These are phyloP conservation scores for Dentipellis fragilis DNA, from an alignment of 768 basidiomycete species.

Conservation along the genomic window DNA sequence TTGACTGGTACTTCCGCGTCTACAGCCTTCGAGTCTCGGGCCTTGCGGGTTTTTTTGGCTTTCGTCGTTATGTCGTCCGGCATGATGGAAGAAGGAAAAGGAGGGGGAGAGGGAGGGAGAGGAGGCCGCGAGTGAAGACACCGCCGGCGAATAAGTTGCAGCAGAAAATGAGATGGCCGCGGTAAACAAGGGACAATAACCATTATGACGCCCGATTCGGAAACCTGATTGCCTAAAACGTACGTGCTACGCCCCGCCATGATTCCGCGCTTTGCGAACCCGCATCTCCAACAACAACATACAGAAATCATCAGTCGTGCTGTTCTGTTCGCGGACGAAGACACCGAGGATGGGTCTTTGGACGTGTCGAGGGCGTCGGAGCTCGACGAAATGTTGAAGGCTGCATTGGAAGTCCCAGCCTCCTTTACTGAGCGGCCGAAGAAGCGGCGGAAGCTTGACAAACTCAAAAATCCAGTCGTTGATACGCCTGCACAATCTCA, in stretches of 20 bases:
- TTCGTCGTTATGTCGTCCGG: neutral
- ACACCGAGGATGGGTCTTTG: neutral
- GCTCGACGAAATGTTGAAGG: slow-evolving; percentile 7
- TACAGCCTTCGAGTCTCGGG: neutral
- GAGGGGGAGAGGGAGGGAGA: neutral
- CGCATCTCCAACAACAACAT: slow-evolving; percentile 1
- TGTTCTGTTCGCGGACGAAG: neutral
- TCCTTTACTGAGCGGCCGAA: neutral
- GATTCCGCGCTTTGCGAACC: slow-evolving; percentile 5
- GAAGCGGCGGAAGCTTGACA: slow-evolving; percentile 4
- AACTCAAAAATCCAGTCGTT: neutral
- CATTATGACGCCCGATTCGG: neutral
- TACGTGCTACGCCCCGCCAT: neutral
- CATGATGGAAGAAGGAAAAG: neutral
- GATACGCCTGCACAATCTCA: no score
- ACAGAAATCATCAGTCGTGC: slow-evolving; percentile 1
- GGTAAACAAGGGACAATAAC: neutral
- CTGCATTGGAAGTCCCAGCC: neutral
- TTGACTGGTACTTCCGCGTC: neutral
- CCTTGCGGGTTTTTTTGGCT: neutral
- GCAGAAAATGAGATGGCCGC: neutral
- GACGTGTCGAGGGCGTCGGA: neutral
- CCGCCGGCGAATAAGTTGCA: neutral
- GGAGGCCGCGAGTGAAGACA: neutral
- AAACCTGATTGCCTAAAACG: neutral